A percentile compares a stretch with the other conserved stretches of the same genome.
Evolutionary conservation across 1,284 basidiomycete species (phyloP).

Genomic region (Fomitiporia mediterranea): DNA sequence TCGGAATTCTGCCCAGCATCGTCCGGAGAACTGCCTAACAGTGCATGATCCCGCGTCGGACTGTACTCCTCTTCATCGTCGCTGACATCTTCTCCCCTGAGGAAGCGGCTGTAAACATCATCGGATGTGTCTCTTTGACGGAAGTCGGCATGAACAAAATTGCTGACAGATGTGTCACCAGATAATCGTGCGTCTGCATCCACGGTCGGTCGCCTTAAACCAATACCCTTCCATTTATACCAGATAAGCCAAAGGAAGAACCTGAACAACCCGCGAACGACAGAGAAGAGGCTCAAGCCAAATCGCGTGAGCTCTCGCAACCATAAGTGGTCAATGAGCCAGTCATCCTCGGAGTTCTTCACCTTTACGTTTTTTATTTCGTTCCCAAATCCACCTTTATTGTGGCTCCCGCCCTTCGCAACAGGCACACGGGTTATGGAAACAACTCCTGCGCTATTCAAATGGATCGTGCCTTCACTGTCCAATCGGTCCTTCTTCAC

Average conservation of each 20-base stretch:
- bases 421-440: constrained; percentile 35
- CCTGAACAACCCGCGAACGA: constrained; percentile 11
- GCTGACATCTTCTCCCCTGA: constrained; percentile 57
- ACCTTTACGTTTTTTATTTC: constrained; percentile 46
- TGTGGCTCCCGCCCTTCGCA: constrained; percentile 25
- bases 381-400: constrained; percentile 39
- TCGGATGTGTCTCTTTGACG: constrained; percentile 25
- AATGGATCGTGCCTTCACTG: constrained; percentile 34
- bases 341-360: constrained; percentile 31
- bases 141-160: neutral
- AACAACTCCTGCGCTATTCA: constrained; percentile 40
- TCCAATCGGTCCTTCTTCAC: constrained; percentile 7
- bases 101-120: constrained; percentile 50
- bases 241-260: constrained; percentile 16
- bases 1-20: constrained; percentile 24
- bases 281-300: constrained; percentile 13
- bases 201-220: constrained; percentile 22
- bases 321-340: constrained; percentile 44
- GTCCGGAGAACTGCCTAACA: constrained; percentile 18
- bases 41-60: constrained; percentile 21
- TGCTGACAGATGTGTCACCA: neutral
- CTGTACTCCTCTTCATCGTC: constrained; percentile 57
- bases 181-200: constrained; percentile 17
- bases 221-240: constrained; percentile 18
- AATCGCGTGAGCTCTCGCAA: constrained; percentile 36